These are phyloP conservation scores for Adansonia digitata DNA, from an alignment of 345 rosid species.

Conservation along the genomic window DNA sequence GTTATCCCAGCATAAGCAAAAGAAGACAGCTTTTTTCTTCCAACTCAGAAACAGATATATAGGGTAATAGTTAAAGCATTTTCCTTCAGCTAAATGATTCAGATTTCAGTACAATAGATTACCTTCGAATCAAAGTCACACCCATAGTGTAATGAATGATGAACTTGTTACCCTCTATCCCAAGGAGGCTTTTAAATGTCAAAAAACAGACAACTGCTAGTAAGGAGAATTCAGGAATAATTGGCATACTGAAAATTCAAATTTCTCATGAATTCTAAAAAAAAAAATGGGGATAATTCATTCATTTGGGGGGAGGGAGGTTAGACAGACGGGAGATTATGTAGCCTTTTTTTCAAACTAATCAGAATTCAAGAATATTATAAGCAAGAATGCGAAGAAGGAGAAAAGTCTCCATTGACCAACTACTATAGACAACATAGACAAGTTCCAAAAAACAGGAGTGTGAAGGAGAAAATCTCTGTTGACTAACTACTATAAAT, in stretches of 20 bases:
- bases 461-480: too few species aligned
- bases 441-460: neutral
- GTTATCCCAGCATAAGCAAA: neutral
- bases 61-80: conserved; percentile 1
- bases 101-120: neutral
- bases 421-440: too few species aligned
- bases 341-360: neutral
- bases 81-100: neutral
- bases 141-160: conserved; percentile 96
- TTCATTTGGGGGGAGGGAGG: neutral
- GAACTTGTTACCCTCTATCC: conserved; percentile 87
- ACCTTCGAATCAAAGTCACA: conserved; percentile 95
- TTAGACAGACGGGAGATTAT: neutral
- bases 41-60: neutral
- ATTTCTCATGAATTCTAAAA: too few species aligned
- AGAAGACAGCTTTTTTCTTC: neutral
- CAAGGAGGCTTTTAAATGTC: conserved; percentile 82
- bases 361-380: neutral
- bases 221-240: neutral
- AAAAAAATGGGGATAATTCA: neutral
- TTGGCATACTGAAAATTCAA: neutral
- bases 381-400: neutral
- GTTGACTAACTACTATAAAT: neutral
- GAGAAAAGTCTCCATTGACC: neutral
- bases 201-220: conserved; percentile 17